Evolutionary conservation across 2,329 filamentous ascomycete genomes (phyloP).

Genomic region (Phyllosticta citriasiana): DNA sequence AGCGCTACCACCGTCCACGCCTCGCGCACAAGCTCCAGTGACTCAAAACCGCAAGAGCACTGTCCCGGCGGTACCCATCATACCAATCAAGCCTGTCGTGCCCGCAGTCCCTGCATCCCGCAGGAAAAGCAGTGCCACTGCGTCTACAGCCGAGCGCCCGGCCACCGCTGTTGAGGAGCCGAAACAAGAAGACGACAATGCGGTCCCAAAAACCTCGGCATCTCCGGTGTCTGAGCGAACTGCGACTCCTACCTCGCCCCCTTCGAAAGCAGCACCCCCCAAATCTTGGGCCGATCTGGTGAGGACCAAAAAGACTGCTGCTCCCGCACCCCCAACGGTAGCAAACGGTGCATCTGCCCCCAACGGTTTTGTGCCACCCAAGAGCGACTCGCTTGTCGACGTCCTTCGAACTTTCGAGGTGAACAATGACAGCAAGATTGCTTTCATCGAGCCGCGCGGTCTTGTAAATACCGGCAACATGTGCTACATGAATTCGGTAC

Average conservation of each 20-base stretch:
- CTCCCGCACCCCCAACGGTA: constrained; percentile 20
- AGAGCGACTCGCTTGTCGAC: constrained; percentile 60
- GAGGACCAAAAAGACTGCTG: constrained; percentile 38
- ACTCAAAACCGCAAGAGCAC: constrained; percentile 33
- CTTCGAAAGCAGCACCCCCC: constrained; percentile 39
- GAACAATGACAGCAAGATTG: constrained; percentile 52
- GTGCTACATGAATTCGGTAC: constrained; percentile 99
- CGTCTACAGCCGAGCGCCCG: constrained; percentile 27
- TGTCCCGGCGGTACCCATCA: constrained; percentile 42
- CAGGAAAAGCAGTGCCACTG: constrained; percentile 16
- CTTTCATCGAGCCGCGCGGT: constrained; percentile 84
- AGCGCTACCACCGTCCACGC: constrained; percentile 26
- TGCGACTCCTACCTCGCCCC: constrained; percentile 29
- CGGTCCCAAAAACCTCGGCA: constrained; percentile 11
- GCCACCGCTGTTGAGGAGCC: constrained; percentile 10
- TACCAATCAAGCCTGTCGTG: constrained; percentile 37
- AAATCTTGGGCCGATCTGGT: constrained; percentile 63
- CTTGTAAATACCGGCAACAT: constrained; percentile 97
- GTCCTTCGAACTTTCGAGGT: constrained; percentile 66
- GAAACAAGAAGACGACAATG: constrained; percentile 9
- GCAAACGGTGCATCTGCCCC: constrained; percentile 22
- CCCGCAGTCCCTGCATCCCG: constrained; percentile 12
- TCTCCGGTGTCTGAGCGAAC: constrained; percentile 22
- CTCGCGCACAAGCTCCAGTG: constrained; percentile 21
- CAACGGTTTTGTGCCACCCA: constrained; percentile 36